These are phyloP conservation scores for Mucor irregularis DNA, from an alignment of 371 early-diverging fungal species.

Conservation along the genomic window DNA sequence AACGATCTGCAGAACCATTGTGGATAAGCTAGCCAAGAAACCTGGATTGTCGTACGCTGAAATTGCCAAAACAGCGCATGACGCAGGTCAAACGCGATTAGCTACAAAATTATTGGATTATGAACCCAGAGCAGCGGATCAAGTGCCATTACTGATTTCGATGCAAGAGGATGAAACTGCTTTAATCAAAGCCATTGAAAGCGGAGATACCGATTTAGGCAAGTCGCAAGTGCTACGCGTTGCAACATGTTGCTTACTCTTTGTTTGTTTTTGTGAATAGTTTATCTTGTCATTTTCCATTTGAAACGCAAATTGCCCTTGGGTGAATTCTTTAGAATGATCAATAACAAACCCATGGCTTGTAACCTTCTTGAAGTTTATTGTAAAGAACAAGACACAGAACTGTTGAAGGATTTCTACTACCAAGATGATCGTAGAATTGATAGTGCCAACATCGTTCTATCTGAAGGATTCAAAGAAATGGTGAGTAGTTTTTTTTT, in stretches of 20 bases:
- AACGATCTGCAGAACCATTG: conserved; percentile 74
- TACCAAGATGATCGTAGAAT: conserved; percentile 89
- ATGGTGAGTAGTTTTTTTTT: conserved; percentile 42
- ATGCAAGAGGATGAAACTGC: conserved; percentile 92
- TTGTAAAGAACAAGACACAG: conserved; percentile 72
- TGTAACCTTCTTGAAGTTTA: conserved; percentile 82
- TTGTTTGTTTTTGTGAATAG: conserved; percentile 34
- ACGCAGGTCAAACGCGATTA: conserved; percentile 82
- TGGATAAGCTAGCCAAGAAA: conserved; percentile 73
- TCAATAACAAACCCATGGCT: conserved; percentile 83
- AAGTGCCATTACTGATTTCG: conserved; percentile 90
- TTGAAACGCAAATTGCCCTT: conserved; percentile 80
- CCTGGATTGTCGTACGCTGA: conserved; percentile 85
- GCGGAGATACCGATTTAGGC: conserved; percentile 94
- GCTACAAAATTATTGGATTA: conserved; percentile 90
- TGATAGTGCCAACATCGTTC: conserved; percentile 70
- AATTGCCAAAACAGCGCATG: conserved; percentile 91
- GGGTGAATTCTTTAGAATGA: conserved; percentile 88
- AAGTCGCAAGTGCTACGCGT: not conserved
- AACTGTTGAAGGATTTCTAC: conserved; percentile 88
- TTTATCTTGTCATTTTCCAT: conserved; percentile 88
- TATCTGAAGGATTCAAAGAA: conserved; percentile 62
- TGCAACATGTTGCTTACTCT: not conserved
- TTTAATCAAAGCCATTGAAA: conserved; percentile 87
- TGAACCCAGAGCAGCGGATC: conserved; percentile 92